These are phyloP conservation scores for Hericium erinaceus DNA, from an alignment of 768 basidiomycete species.

Conservation along the genomic window DNA sequence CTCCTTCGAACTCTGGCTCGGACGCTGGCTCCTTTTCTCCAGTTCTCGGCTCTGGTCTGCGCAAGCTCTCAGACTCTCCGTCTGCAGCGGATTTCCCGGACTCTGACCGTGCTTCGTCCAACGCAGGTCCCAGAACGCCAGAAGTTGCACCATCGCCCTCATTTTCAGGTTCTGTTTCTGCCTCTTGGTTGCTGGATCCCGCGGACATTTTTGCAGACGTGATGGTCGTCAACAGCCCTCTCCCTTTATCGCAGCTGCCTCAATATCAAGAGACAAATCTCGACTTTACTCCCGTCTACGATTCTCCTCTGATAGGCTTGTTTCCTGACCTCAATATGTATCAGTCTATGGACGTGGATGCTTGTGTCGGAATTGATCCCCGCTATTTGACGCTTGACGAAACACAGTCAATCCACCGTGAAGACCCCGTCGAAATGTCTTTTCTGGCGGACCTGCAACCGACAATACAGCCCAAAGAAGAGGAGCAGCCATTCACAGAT, in stretches of 20 bases:
- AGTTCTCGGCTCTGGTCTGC: not conserved
- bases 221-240: not conserved
- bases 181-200: not conserved
- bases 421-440: too few relatives aligned
- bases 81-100: not conserved
- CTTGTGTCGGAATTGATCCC: slow-evolving; percentile 29
- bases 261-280: not conserved
- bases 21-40: not conserved
- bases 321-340: slow-evolving; percentile 28
- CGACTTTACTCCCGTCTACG: not conserved
- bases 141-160: not conserved
- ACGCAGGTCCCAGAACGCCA: not conserved
- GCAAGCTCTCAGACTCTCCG: not conserved
- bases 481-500: not conserved
- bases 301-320: slow-evolving; percentile 15
- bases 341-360: slow-evolving; percentile 14
- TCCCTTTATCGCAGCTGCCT: not conserved
- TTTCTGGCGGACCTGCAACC: not conserved
- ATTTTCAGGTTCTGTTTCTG: not conserved
- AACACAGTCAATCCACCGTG: not conserved
- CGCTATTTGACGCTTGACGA: slow-evolving; percentile 24
- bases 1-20: not conserved
- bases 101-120: not conserved
- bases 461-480: not conserved
- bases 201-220: not conserved